Evolutionary conservation across 129 eudicot genomes (phyloP).

Genomic region (Arctium minus): DNA sequence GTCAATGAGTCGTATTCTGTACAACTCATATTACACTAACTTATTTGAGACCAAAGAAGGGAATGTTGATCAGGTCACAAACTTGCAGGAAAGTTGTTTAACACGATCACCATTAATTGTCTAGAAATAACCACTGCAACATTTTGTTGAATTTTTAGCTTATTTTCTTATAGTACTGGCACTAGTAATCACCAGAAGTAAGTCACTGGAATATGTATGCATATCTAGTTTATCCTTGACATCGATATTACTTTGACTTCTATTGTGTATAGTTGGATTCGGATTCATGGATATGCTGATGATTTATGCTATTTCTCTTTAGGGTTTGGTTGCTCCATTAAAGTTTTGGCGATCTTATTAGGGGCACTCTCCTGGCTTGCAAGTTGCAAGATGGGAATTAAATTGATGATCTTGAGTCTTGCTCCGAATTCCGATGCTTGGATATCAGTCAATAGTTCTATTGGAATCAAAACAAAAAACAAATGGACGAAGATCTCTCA

Average conservation of each 20-base stretch:
- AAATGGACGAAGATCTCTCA: not conserved
- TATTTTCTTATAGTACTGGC: not conserved
- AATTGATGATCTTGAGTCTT: not conserved
- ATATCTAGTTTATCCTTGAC: not conserved
- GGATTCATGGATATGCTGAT: not conserved
- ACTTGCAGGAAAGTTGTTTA: not conserved
- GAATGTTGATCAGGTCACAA: not conserved
- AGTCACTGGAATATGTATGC: not conserved
- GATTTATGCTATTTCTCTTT: not conserved
- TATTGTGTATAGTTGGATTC: not conserved
- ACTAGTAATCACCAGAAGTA: not conserved
- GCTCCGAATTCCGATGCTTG: not conserved
- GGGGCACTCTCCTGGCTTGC: not conserved
- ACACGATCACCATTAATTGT: not conserved
- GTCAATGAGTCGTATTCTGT: not conserved
- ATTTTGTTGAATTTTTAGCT: not conserved
- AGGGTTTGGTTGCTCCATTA: not conserved
- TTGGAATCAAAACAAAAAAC: not conserved
- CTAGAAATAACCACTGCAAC: not conserved
- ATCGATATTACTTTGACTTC: not conserved
- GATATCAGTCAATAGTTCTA: not conserved
- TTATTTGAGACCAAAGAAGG: not conserved
- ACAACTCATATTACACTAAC: not conserved
- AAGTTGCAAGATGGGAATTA: not conserved
- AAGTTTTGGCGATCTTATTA: not conserved